Evolutionary conservation across 2,329 filamentous ascomycete species (phyloP), one percentile per base, ranked within the genome.

Genomic region (Talaromyces sp.): DNA sequence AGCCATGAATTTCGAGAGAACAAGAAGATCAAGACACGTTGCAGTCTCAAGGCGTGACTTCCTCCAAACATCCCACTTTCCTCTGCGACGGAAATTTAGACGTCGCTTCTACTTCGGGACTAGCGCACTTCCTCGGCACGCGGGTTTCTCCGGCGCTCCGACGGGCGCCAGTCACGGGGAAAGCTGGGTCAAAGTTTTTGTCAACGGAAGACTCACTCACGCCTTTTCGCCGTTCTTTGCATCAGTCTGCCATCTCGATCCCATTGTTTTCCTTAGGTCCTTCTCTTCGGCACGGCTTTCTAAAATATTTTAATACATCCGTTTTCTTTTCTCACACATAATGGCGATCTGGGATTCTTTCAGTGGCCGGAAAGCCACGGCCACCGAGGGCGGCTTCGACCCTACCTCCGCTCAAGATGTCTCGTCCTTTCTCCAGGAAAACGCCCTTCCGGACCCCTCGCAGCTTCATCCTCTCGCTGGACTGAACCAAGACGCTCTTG

Each of bases 391-490:
- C 62, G 77, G 84, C 66, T 92, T 91, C 77, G 87, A 92, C 75
- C 85, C 90, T 48, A 82, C 85, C 67, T 83, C 87, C 69, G 86
- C 86, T 58, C 87, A 89, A 76, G 92, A 93, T 77, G 89, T 94
- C 69, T 88, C 91, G 70, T 88, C 90, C 60, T 97, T 99, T 78
- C 85, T 97, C 62, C 87, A 86, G 70, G 85, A 81, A 69, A 87
- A 89, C 61, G 77, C 87, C 59, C 88, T 94, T 68, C 86, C 92
- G 75, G 94, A 99, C 77, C 91, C 93, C 10, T 87, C 92, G 65
- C 84, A 89, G 75, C 83, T 99, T 69, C 94, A 99, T 76, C 94
- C 95, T 52, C 87, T 99, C 60, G 92, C 94, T 58, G 94, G 94
- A 67, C 81, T 99, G 64, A 92, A 97, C 80, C 88, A 91, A 79